A percentile compares a stretch with the other conserved stretches of the same genome.
Conservation (phyloP, 495 filamentous ascomycete genomes). For the Neurospora tetraspora region DNA sequence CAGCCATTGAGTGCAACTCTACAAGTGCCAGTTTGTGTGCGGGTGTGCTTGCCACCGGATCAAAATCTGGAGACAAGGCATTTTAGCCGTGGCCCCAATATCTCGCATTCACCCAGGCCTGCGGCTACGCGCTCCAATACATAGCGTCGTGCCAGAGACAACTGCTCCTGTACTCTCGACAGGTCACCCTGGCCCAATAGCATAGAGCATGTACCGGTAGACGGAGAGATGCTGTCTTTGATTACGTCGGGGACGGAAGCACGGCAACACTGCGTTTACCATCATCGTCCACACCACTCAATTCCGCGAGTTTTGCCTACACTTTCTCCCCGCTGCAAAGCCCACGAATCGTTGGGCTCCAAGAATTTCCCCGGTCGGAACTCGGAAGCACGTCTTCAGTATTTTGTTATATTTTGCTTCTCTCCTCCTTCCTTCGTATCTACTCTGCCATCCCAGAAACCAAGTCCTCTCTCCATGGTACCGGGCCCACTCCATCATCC, state of each 20-base stretch:
- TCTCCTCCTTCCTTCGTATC: not conserved
- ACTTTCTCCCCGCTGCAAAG: not conserved
- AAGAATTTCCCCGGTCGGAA: not conserved
- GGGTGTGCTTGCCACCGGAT: constrained; percentile 18
- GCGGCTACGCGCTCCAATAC: constrained; percentile 24
- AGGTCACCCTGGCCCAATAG: constrained; percentile 5
- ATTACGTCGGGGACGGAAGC: constrained; percentile 10
- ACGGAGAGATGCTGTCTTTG: not conserved
- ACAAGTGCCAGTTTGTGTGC: not conserved
- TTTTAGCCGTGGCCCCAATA: constrained; percentile 27
- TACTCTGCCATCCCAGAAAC: not conserved
- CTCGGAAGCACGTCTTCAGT: not conserved
- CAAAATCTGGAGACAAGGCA: constrained; percentile 18
- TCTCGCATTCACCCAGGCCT: constrained; percentile 26
- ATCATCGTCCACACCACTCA: not conserved
- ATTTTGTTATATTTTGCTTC: not conserved
- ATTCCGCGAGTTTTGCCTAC: not conserved
- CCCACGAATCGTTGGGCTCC: not conserved
- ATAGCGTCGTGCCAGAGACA: constrained; percentile 9
- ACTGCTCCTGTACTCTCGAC: constrained; percentile 8
- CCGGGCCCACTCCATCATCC: constrained; percentile 13
- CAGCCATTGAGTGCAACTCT: constrained; percentile 9
- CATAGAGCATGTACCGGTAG: not conserved
- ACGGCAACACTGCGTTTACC: constrained; percentile 11
- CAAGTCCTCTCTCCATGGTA: constrained; percentile 10